Percentiles rank a stretch among this genome's conserved stretches.
phyloP scores from a whole-genome alignment of 805 yeast genomes.

The Priceomyces castillae region DNA sequence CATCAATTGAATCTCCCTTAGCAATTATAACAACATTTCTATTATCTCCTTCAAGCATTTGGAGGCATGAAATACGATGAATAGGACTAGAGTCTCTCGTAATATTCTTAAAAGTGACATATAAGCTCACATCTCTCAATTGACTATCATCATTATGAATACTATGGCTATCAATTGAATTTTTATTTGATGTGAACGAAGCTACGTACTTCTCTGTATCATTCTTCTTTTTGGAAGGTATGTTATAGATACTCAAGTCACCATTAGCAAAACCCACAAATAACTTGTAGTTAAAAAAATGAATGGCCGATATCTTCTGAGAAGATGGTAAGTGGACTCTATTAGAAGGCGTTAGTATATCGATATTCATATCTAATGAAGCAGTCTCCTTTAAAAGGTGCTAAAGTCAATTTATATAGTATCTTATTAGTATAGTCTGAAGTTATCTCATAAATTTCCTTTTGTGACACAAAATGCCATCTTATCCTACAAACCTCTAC shows the following conservation, averaged over 20 bases:
- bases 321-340: slow-evolving; percentile 28
- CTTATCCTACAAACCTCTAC: not conserved
- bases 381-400: not conserved
- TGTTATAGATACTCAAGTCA: slow-evolving; percentile 27
- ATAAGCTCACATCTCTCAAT: slow-evolving; percentile 16
- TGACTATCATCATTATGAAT: slow-evolving; percentile 20
- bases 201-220: slow-evolving; percentile 6
- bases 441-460: not conserved
- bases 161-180: slow-evolving; percentile 25
- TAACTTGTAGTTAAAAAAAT: slow-evolving; percentile 16
- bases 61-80: slow-evolving; percentile 14
- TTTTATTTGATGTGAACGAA: slow-evolving; percentile 4
- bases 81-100: slow-evolving; percentile 17
- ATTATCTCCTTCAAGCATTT: slow-evolving; percentile 16
- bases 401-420: not conserved
- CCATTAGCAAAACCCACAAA: slow-evolving; percentile 37
- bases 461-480: slow-evolving; percentile 3
- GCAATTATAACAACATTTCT: slow-evolving; percentile 26
- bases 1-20: slow-evolving; percentile 20
- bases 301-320: slow-evolving; percentile 23
- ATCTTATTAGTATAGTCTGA: slow-evolving; percentile 3
- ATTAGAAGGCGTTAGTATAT: slow-evolving; percentile 36
- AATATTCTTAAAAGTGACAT: slow-evolving; percentile 20
- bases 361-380: slow-evolving; percentile 30
- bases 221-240: slow-evolving; percentile 11